A percentile compares a stretch with the other conserved stretches of the same genome.
phyloP scores from a whole-genome alignment of 2,329 filamentous ascomycete species.

The Claviceps sp. region DNA sequence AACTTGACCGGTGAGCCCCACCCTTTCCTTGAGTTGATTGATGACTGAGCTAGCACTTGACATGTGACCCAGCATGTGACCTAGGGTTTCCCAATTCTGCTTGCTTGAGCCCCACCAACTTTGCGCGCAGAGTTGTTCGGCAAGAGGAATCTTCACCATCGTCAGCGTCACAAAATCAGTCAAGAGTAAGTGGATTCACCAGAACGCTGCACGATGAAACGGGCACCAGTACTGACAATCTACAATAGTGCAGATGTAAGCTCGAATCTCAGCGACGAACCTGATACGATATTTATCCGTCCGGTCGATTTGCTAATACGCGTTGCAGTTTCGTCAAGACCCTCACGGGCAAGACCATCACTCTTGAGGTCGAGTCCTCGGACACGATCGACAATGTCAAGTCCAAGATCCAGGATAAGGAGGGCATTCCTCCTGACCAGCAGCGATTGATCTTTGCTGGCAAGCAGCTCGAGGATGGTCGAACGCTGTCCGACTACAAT shows the following conservation, averaged over 20 bases:
- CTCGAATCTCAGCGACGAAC: slow-evolving; percentile 12
- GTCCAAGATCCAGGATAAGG: slow-evolving; percentile 99
- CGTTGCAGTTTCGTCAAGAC: slow-evolving; percentile 91
- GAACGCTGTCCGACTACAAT: slow-evolving; percentile 95
- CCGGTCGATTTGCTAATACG: slow-evolving; percentile 16
- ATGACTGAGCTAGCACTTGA: too few species aligned
- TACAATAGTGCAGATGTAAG: slow-evolving; percentile 78
- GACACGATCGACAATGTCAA: slow-evolving; percentile 99
- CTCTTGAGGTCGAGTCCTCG: slow-evolving; percentile 96
- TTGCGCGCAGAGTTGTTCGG: slow-evolving; percentile 23
- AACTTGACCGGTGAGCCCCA: too few species aligned
- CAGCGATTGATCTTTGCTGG: slow-evolving; percentile 98
- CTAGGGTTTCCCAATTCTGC: slow-evolving; percentile 24
- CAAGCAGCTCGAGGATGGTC: slow-evolving; percentile 98
- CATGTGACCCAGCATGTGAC: slow-evolving; percentile 20
- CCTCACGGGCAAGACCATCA: slow-evolving; percentile 99
- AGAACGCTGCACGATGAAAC: background rate
- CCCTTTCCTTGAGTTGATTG: too few species aligned
- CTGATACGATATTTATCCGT: background rate
- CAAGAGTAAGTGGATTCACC: slow-evolving; percentile 40
- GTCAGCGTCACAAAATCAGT: slow-evolving; percentile 36
- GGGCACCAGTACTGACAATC: slow-evolving; percentile 32
- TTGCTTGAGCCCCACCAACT: slow-evolving; percentile 29
- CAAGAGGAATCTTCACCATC: slow-evolving; percentile 24
- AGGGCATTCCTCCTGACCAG: slow-evolving; percentile 95